Evolutionary conservation across 2,329 filamentous ascomycete species (phyloP), one percentile per base, ranked within the genome.

Genomic region (Tolypocladium nubicola): DNA sequence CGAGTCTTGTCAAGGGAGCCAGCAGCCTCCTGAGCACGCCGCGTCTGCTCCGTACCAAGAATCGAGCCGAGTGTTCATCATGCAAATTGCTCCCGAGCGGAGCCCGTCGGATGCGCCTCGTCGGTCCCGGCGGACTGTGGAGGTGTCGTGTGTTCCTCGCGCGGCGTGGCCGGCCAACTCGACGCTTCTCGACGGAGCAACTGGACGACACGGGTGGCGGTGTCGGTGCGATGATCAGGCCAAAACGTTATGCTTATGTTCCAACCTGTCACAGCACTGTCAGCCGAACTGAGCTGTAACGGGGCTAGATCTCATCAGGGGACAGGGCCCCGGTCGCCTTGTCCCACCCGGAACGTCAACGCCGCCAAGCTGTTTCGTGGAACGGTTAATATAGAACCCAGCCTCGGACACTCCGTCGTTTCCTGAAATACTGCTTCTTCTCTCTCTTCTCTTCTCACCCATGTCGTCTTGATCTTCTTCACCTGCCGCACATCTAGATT

Each of bases 291-390:
- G 53, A 60, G 60, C 61, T 67, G 66, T 65, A 66, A 67, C 66
- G 57, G 58, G 61, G 60, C 62, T 65, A 63, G 65, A 66, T 65
- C 61, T 66, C 64, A 59, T 61, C 58, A 55, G 57, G 50, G 50
- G 56, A 56, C 58, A 59, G 57, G 57, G 56, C 19, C 56, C 60
- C 49, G 47, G 60, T 57, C 54, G 21, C 7, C 40, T n/a, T 54
- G 58, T 61, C 57, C 60, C 55, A 59, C 58, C 55, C 59, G 58
- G 60, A 62, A 62, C 61, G 55, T 56, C 58, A 61, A 49, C 33
- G 47, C 39, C 61, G 55, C 55, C 54, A 56, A 59, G 54, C 55
- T 59, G 63, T 63, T 65, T 63, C 61, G 62, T 59, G 53, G 58
- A 61, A 57, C 38, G 47, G 54, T 55, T 57, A 52, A 40, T 39